Percentiles rank a stretch among this genome's conserved stretches.
phyloP scores from a whole-genome alignment of 108 stramenopile genomes.

The Epithemia pelagica region DNA sequence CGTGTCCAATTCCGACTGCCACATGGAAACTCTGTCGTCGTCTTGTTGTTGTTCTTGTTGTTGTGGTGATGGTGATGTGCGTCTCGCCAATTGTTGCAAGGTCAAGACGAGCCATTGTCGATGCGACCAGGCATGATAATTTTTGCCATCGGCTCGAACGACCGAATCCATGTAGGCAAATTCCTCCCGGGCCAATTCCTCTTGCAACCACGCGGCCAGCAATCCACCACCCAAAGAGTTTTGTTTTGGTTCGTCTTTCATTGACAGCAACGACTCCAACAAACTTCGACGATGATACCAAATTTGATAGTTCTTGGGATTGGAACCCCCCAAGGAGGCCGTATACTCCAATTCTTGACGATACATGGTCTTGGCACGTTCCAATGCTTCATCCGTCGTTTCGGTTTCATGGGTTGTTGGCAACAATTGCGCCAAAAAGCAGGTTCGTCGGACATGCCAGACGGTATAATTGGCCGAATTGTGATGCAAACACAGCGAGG shows the following conservation, averaged over 20 bases:
- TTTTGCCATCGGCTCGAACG: slow-evolving; percentile 87
- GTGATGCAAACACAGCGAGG: slow-evolving; percentile 67
- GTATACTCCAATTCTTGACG: slow-evolving; percentile 65
- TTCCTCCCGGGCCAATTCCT: slow-evolving; percentile 52
- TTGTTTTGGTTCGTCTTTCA: slow-evolving; percentile 1
- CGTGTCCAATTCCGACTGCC: slow-evolving; percentile 75
- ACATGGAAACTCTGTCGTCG: slow-evolving; percentile 24
- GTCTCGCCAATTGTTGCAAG: too few species aligned
- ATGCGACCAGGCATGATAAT: slow-evolving; percentile 98
- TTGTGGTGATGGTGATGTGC: too few species aligned
- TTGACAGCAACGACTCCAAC: slow-evolving; percentile 43
- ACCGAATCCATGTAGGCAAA: slow-evolving; percentile 75
- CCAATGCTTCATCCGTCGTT: not conserved
- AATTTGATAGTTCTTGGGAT: slow-evolving; percentile 99
- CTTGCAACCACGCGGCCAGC: not conserved
- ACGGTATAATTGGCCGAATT: slow-evolving; percentile 98
- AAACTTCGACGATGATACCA: slow-evolving; percentile 96
- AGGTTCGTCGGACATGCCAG: slow-evolving; percentile 89
- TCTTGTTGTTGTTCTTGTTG: too few species aligned
- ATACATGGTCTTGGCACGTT: slow-evolving; percentile 10
- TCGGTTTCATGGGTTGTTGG: not conserved
- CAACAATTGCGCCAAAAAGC: slow-evolving; percentile 24
- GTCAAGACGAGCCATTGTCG: slow-evolving; percentile 85
- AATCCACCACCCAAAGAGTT: not conserved
- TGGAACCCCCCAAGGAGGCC: slow-evolving; percentile 73